phyloP scores from a whole-genome alignment of 306 rosid species.

The Sicyos baderoa region DNA sequence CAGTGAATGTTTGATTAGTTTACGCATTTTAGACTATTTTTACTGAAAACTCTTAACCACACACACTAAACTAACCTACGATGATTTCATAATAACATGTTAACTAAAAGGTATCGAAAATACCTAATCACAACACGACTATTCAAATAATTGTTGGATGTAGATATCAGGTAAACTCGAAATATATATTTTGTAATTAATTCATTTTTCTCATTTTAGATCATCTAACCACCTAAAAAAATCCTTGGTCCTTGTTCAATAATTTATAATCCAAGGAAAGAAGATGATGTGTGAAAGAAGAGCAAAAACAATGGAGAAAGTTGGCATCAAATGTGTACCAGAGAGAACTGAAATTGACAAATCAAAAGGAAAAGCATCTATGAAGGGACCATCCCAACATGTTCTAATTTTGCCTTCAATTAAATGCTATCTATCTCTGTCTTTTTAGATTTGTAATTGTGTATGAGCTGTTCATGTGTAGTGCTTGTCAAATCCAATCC shows the following conservation, averaged over 20 bases:
- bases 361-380: not conserved
- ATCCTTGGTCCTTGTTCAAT: too few relatives aligned
- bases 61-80: too few relatives aligned
- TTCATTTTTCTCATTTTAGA: not conserved
- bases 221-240: not conserved
- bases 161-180: not conserved
- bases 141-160: not conserved
- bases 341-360: not conserved
- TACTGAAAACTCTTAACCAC: too few relatives aligned
- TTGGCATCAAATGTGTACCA: not conserved
- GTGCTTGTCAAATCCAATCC: slow-evolving; percentile 9
- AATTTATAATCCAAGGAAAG: not conserved
- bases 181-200: not conserved
- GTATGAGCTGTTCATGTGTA: not conserved
- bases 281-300: not conserved
- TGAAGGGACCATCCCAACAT: not conserved
- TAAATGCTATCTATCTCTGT: not conserved
- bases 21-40: too few relatives aligned
- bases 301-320: not conserved
- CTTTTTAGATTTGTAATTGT: not conserved
- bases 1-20: too few relatives aligned
- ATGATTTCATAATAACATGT: too few relatives aligned
- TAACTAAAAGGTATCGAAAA: not conserved
- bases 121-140: not conserved
- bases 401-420: not conserved